phyloP scores from a whole-genome alignment of 345 rosid genomes.

The Gossypium stocksii region DNA sequence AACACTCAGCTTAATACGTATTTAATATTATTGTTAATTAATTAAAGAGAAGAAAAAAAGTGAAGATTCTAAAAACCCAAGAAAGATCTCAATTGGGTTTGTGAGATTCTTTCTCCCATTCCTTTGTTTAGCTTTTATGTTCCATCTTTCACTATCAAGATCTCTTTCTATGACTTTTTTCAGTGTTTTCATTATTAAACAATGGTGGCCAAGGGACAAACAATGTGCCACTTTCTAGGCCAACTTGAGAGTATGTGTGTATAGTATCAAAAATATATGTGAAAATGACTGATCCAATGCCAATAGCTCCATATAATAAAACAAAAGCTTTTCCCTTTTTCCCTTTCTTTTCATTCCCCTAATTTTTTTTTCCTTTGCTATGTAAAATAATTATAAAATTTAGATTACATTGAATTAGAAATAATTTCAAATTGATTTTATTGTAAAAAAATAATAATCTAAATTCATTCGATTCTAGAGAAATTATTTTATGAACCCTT shows the following conservation, averaged over 20 bases:
- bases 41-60: background rate
- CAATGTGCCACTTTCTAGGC: constrained; percentile 12
- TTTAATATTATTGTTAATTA: background rate
- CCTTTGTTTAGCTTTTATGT: background rate
- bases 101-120: constrained; percentile 15
- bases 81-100: constrained; percentile 5
- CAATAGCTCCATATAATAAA: background rate
- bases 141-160: constrained; percentile 15
- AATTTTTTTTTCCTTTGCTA: background rate
- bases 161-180: constrained; percentile 17
- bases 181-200: constrained; percentile 3
- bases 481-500: too few species aligned
- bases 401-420: too few species aligned
- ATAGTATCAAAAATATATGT: constrained; percentile 10
- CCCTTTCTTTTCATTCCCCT: background rate
- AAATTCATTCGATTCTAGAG: too few species aligned
- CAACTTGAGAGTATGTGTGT: constrained; percentile 2
- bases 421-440: too few species aligned
- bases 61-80: constrained; percentile 19
- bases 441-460: too few species aligned
- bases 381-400: background rate
- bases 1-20: too few species aligned
- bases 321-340: background rate
- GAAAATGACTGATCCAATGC: constrained; percentile 19
- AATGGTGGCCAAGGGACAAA: constrained; percentile 23